Conservation (phyloP, 2,329 filamentous ascomycete species). For the Periconia digitata region DNA sequence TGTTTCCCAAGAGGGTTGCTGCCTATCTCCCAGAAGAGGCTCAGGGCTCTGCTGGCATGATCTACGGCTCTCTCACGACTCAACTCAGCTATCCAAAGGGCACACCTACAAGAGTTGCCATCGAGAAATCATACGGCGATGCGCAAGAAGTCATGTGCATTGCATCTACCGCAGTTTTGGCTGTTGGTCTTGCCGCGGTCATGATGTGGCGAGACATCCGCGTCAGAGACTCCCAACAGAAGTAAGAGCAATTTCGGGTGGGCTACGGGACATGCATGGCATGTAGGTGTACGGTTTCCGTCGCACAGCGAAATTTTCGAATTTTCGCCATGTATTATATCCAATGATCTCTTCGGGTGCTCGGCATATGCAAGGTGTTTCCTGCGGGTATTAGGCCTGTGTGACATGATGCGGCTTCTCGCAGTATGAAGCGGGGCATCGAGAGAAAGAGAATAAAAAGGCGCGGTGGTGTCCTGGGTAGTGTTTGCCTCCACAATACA, state of each 20-base stretch:
- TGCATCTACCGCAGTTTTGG: slow-evolving; percentile 31
- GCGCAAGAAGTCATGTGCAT: slow-evolving; percentile 46
- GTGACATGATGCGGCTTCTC: no score
- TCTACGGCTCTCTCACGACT: slow-evolving; percentile 54
- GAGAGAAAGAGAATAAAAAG: no score
- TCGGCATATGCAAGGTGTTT: no score
- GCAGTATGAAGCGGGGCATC: no score
- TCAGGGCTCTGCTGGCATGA: slow-evolving; percentile 36
- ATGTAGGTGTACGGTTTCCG: no score
- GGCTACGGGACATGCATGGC: background rate
- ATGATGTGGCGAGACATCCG: slow-evolving; percentile 33
- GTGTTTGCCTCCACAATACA: no score
- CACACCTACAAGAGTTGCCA: slow-evolving; percentile 45
- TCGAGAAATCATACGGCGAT: slow-evolving; percentile 25
- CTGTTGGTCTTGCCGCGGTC: slow-evolving; percentile 23
- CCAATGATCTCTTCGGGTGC: no score
- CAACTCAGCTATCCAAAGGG: slow-evolving; percentile 57
- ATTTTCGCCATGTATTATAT: slow-evolving; percentile 12
- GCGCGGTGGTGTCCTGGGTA: no score
- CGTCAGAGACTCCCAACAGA: slow-evolving; percentile 20
- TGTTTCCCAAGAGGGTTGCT: slow-evolving; percentile 53
- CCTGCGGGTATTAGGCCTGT: no score
- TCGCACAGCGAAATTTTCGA: no score
- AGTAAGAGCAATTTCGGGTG: background rate
- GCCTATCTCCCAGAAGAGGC: slow-evolving; percentile 43